Evolutionary conservation across 768 basidiomycete genomes (phyloP).

Genomic region (Paxillus involutus): DNA sequence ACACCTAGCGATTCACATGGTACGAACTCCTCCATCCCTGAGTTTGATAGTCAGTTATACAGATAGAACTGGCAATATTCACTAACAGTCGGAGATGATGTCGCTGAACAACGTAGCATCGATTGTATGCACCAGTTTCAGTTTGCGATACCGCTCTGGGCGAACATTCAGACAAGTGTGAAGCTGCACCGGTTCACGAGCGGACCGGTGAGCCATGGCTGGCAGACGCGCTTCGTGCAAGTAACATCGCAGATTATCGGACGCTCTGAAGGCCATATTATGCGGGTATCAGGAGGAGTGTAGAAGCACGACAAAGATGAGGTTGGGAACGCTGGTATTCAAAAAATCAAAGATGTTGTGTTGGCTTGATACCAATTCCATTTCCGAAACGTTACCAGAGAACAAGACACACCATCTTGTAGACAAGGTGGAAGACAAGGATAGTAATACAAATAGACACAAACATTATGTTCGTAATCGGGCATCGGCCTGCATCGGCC

Average conservation of each 20-base stretch:
- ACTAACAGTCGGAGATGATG: slow-evolving; percentile 40
- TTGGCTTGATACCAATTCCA: too few relatives aligned
- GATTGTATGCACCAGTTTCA: slow-evolving; percentile 48
- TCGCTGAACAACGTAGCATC: slow-evolving; percentile 29
- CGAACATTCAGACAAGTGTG: slow-evolving; percentile 35
- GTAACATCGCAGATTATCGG: slow-evolving; percentile 46
- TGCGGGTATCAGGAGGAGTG: neutral
- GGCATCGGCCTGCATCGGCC: too few relatives aligned
- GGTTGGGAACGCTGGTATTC: too few relatives aligned
- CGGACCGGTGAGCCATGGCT: slow-evolving; percentile 33
- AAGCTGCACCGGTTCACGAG: slow-evolving; percentile 29
- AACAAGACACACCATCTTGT: too few relatives aligned
- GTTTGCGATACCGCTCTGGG: slow-evolving; percentile 48
- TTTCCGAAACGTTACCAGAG: too few relatives aligned
- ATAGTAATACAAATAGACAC: too few relatives aligned
- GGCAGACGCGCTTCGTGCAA: slow-evolving; percentile 49
- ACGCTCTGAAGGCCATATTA: slow-evolving; percentile 32
- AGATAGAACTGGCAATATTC: neutral
- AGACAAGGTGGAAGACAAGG: too few relatives aligned
- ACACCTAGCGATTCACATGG: slow-evolving; percentile 35
- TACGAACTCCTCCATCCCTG: slow-evolving; percentile 41
- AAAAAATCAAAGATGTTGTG: too few relatives aligned
- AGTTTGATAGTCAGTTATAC: slow-evolving; percentile 5
- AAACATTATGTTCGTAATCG: too few relatives aligned
- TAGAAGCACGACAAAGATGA: neutral